phyloP scores from a whole-genome alignment of 257 asterid genomes.

The Nicotiana otophora region DNA sequence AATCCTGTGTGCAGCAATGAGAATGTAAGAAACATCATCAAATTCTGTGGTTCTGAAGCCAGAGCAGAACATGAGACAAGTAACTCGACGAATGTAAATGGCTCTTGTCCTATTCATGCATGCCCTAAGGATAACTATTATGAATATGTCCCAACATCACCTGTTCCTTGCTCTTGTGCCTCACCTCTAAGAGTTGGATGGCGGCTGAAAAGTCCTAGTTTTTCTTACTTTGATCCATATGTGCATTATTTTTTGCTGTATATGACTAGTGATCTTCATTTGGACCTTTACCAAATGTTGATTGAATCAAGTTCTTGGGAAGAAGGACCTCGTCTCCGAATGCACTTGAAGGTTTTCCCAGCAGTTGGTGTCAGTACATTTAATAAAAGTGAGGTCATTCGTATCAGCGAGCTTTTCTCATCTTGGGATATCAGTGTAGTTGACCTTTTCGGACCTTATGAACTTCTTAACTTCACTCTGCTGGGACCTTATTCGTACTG shows the following conservation, averaged over 20 bases:
- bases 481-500: slow-evolving; percentile 52
- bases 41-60: slow-evolving; percentile 52
- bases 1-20: slow-evolving; percentile 55
- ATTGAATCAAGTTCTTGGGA: slow-evolving; percentile 58
- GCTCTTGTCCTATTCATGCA: slow-evolving; percentile 30
- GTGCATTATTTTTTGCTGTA: slow-evolving; percentile 36
- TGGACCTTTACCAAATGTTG: slow-evolving; percentile 57
- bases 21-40: slow-evolving; percentile 18
- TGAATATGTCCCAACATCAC: slow-evolving; percentile 47
- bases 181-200: slow-evolving; percentile 76
- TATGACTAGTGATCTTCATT: slow-evolving; percentile 49
- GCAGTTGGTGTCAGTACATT: slow-evolving; percentile 31
- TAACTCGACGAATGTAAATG: slow-evolving; percentile 15
- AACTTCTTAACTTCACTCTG: slow-evolving; percentile 76
- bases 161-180: slow-evolving; percentile 71
- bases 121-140: slow-evolving; percentile 47
- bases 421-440: slow-evolving; percentile 75
- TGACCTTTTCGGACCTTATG: slow-evolving; percentile 78
- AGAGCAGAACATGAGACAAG: slow-evolving; percentile 26
- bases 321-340: slow-evolving; percentile 73
- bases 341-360: slow-evolving; percentile 79
- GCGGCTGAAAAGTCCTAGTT: slow-evolving; percentile 91
- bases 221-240: slow-evolving; percentile 67
- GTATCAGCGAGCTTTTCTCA: slow-evolving; percentile 56
- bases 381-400: slow-evolving; percentile 54